Evolutionary conservation across 2,329 filamentous ascomycete genomes (phyloP).

Genomic region (Curvularia eragrostidis): DNA sequence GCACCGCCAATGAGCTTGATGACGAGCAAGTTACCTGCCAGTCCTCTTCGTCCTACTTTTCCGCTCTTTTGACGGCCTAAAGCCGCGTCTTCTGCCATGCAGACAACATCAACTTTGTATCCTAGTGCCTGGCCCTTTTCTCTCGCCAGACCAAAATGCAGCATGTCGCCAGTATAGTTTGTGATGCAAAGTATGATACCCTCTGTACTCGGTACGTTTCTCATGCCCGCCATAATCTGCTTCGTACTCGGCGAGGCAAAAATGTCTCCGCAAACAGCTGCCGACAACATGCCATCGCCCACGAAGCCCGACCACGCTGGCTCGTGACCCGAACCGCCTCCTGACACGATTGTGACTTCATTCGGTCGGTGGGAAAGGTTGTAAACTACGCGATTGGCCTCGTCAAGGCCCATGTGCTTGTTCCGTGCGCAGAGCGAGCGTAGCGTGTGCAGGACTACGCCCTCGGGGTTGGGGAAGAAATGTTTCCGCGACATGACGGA

Average conservation of each 20-base stretch:
- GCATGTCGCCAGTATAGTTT: constrained; percentile 59
- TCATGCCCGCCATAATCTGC: constrained; percentile 58
- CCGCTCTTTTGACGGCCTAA: constrained; percentile 57
- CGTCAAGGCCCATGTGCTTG: constrained; percentile 52
- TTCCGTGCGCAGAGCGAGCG: constrained; percentile 57
- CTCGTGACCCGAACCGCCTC: constrained; percentile 58
- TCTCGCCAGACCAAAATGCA: constrained; percentile 58
- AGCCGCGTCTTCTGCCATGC: constrained; percentile 58
- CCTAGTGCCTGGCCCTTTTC: constrained; percentile 56
- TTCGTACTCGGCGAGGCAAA: constrained; percentile 58
- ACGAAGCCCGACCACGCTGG: constrained; percentile 59
- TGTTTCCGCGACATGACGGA: constrained; percentile 60
- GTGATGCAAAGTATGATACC: constrained; percentile 59
- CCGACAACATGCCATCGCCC: constrained; percentile 57
- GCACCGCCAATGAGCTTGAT: constrained; percentile 57
- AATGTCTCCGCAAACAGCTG: constrained; percentile 57
- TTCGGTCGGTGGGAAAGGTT: constrained; percentile 52
- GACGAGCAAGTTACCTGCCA: constrained; percentile 60
- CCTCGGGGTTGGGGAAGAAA: constrained; percentile 60
- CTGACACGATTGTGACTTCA: constrained; percentile 56
- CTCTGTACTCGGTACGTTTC: constrained; percentile 54
- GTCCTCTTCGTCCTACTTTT: constrained; percentile 57
- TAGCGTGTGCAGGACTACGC: constrained; percentile 58
- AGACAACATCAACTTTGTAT: constrained; percentile 56
- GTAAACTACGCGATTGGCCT: constrained; percentile 57